These are phyloP conservation scores for Carallia brachiata DNA, from an alignment of 345 rosid genomes.

Conservation along the genomic window DNA sequence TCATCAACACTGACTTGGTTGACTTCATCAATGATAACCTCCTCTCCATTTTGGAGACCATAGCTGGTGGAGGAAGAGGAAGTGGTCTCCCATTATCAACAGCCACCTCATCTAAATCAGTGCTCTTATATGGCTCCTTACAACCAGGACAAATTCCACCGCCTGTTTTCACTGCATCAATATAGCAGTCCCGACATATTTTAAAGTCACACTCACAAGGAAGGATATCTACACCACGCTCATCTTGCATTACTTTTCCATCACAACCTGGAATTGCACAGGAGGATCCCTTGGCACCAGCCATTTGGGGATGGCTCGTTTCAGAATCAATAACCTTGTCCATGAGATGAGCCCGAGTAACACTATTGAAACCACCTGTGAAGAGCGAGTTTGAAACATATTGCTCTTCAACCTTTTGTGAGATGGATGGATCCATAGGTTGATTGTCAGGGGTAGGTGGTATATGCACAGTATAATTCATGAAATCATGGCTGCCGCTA, in stretches of 20 bases:
- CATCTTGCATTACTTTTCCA: conserved; percentile 92
- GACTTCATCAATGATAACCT: conserved; percentile 94
- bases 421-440: conserved; percentile 85
- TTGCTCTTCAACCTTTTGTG: conserved; percentile 96
- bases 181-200: conserved; percentile 84
- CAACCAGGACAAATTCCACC: conserved; percentile 93
- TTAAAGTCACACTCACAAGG: conserved; percentile 98
- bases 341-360: conserved; percentile 89
- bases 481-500: conserved; percentile 66
- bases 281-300: conserved; percentile 89
- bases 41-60: conserved; percentile 83
- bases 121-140: conserved; percentile 79
- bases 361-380: conserved; percentile 89
- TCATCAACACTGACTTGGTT: conserved; percentile 70
- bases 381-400: conserved; percentile 91
- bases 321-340: conserved; percentile 95
- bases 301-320: conserved; percentile 94
- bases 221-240: conserved; percentile 80
- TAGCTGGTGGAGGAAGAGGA: conserved; percentile 57
- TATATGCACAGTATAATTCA: conserved; percentile 81
- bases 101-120: conserved; percentile 61
- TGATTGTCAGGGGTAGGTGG: conserved; percentile 98
- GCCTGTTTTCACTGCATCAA: conserved; percentile 86
- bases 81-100: conserved; percentile 57
- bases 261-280: conserved; percentile 92